Base-by-base conservation (phyloP, 495 filamentous ascomycete genomes). In the Pyronema domesticum region DNA sequence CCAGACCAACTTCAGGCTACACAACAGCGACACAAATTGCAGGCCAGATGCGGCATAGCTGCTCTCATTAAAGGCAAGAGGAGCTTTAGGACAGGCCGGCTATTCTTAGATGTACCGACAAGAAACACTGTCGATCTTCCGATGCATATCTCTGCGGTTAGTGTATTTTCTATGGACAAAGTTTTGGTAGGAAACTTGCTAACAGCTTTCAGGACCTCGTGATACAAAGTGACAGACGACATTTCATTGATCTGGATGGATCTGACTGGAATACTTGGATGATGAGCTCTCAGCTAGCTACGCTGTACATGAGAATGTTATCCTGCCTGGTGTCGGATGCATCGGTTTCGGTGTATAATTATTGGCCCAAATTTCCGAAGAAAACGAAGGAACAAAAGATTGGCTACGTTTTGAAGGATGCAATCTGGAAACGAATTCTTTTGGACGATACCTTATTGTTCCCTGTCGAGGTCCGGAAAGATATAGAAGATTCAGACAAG, bases 231-330 rank as follows among this genome's bases (percentile, higher is more conserved):
- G 68, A 73, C 46, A 60, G 71, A 23, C 61, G 58, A 45, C 63
- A 60, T 0, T 58, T 68, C 0, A 54, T 58, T 13, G 35, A 56
- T 11, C 33, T 46, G 1, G 47, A 51, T 34, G 58, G 57, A 40
- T 58, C 64, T 5, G 48, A 37, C 15, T 73, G 71, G 71, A 73
- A 73, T 30, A 40, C 36, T n/a, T 70, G 70, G 67, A 65, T 73
- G 19, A 60, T 71, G 5, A 46, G 56, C 35, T 37, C 56, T 7
- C 54, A 52, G 11, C 46, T 73, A 9, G 65, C 68, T 15, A 47
- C 57, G 0, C 52, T 73, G 10, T 73, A 72, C 54, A 45, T 71
- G 23, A 50, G 55, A 1, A 62, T 72, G 17, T 52, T 72, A 14
- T 55, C 57, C 11, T 23, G 63, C 35, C 49, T 71, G 45, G 60